Evolutionary conservation across 805 yeast species (phyloP).

Genomic region (Ogataea paraovalis): DNA sequence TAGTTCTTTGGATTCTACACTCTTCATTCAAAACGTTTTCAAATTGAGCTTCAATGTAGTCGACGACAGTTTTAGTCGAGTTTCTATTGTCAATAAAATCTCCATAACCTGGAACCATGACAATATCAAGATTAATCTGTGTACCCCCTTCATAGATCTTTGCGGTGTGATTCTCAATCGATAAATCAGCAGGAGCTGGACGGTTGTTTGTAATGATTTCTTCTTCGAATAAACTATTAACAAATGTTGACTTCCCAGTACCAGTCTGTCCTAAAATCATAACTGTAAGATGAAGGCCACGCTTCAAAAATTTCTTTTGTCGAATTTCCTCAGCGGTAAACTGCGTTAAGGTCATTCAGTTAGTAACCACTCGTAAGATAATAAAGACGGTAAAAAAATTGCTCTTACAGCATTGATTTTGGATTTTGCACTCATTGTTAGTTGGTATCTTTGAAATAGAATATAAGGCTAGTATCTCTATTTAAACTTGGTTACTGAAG

Average conservation of each 20-base stretch:
- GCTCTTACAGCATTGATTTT: slow-evolving; percentile 19
- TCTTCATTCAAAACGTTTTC: slow-evolving; percentile 66
- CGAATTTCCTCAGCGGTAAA: slow-evolving; percentile 33
- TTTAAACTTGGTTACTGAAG: too few relatives aligned
- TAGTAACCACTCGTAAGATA: not conserved
- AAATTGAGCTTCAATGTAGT: slow-evolving; percentile 76
- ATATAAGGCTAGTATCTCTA: too few relatives aligned
- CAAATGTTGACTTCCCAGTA: slow-evolving; percentile 71
- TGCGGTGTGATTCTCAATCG: slow-evolving; percentile 31
- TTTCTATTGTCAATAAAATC: slow-evolving; percentile 59
- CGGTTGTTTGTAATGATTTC: slow-evolving; percentile 39
- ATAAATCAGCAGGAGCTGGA: slow-evolving; percentile 31
- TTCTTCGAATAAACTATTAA: slow-evolving; percentile 72
- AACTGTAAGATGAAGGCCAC: slow-evolving; percentile 45
- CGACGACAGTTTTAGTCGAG: slow-evolving; percentile 55
- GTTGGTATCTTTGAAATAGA: too few relatives aligned
- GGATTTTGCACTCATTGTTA: slow-evolving; percentile 17
- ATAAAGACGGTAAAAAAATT: not conserved
- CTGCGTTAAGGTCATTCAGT: slow-evolving; percentile 7
- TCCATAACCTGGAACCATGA: slow-evolving; percentile 71
- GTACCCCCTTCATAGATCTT: slow-evolving; percentile 41
- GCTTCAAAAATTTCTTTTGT: slow-evolving; percentile 45
- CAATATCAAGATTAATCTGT: slow-evolving; percentile 57
- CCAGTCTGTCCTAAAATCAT: slow-evolving; percentile 57
- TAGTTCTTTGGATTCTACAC: slow-evolving; percentile 52